Evolutionary conservation across 2,329 filamentous ascomycete genomes (phyloP).

Genomic region (Bertia moriformis): DNA sequence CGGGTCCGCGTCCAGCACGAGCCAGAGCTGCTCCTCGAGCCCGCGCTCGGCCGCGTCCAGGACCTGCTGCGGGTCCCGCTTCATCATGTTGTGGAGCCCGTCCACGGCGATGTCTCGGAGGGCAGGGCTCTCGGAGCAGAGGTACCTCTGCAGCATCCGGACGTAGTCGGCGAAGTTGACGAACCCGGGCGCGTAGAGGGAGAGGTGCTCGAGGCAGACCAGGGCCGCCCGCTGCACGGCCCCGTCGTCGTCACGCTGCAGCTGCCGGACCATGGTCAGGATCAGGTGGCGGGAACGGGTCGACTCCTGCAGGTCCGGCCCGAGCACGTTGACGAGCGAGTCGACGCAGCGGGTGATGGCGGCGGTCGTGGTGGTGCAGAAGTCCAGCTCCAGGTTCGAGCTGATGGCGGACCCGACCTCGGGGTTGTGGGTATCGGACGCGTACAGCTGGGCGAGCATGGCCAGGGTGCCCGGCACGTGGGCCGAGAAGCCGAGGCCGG

Average conservation of each 20-base stretch:
- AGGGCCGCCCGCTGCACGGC: constrained; percentile 64
- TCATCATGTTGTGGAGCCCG: constrained; percentile 88
- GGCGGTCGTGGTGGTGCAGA: constrained; percentile 66
- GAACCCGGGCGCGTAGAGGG: constrained; percentile 76
- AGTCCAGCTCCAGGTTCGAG: constrained; percentile 78
- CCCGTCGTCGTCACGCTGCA: constrained; percentile 60
- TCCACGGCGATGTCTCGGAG: constrained; percentile 72
- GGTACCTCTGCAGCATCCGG: constrained; percentile 63
- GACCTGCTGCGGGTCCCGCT: constrained; percentile 73
- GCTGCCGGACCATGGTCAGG: constrained; percentile 69
- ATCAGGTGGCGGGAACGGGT: constrained; percentile 81
- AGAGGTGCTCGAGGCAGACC: constrained; percentile 76
- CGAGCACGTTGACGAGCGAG: constrained; percentile 86
- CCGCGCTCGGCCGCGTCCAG: constrained; percentile 60
- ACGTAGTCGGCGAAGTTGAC: constrained; percentile 79
- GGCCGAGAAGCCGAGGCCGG: constrained; percentile 78
- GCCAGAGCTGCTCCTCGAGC: constrained; percentile 83
- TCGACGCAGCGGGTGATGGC: constrained; percentile 80
- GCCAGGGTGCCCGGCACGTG: constrained; percentile 84
- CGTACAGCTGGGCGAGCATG: constrained; percentile 85
- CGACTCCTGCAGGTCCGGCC: constrained; percentile 85
- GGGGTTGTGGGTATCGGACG: constrained; percentile 77
- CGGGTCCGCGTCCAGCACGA: constrained; percentile 66
- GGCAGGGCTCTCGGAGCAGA: constrained; percentile 53
- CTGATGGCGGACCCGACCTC: constrained; percentile 68